A percentile compares a stretch with the other conserved stretches of the same genome.
Evolutionary conservation across 2,329 filamentous ascomycete species (phyloP).

Genomic region (Talaromyces sp.): DNA sequence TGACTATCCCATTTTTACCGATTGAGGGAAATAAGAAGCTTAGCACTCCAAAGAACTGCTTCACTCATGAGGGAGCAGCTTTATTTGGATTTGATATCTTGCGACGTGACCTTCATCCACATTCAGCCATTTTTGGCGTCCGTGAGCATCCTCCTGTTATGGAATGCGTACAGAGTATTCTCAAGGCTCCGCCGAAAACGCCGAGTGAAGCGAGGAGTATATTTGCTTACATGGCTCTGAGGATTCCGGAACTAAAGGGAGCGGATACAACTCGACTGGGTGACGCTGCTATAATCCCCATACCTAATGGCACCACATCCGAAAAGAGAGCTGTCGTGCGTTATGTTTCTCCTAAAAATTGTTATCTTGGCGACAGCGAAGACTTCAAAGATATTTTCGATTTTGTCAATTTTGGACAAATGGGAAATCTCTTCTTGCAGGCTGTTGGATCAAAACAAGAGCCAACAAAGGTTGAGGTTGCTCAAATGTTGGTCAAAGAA

Average conservation of each 20-base stretch:
- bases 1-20: slow-evolving; percentile 66
- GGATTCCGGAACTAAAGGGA: slow-evolving; percentile 70
- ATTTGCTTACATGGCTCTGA: slow-evolving; percentile 80
- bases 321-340: slow-evolving; percentile 49
- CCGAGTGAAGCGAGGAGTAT: slow-evolving; percentile 65
- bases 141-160: slow-evolving; percentile 74
- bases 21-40: slow-evolving; percentile 65
- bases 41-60: slow-evolving; percentile 73
- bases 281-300: slow-evolving; percentile 69
- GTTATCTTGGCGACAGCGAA: slow-evolving; percentile 72
- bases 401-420: slow-evolving; percentile 87
- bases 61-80: slow-evolving; percentile 72
- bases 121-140: slow-evolving; percentile 85
- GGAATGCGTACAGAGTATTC: slow-evolving; percentile 71
- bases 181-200: slow-evolving; percentile 68
- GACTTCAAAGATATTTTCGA: slow-evolving; percentile 90
- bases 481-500: slow-evolving; percentile 76
- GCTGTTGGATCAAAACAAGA: slow-evolving; percentile 89
- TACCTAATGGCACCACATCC: slow-evolving; percentile 39
- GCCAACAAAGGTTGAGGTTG: slow-evolving; percentile 82
- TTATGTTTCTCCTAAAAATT: slow-evolving; percentile 67
- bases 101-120: slow-evolving; percentile 69
- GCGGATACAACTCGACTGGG: slow-evolving; percentile 61
- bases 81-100: slow-evolving; percentile 81
- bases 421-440: slow-evolving; percentile 84